Evolutionary conservation across 176 grass and related monocot genomes (phyloP).

Genomic region (Elaeis guineensis): DNA sequence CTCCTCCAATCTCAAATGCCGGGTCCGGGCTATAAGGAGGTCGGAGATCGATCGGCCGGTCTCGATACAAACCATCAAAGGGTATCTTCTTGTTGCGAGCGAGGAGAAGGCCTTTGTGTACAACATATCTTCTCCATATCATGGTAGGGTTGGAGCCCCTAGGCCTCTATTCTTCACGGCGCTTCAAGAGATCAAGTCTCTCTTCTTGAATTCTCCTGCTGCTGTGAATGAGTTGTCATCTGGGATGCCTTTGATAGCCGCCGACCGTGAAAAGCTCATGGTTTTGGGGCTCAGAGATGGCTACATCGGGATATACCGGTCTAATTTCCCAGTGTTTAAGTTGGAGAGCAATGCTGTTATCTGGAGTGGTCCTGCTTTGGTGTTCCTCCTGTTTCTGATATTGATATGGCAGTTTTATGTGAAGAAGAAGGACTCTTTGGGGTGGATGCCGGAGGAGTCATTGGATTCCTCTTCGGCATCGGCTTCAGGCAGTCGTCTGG

Average conservation of each 20-base stretch:
- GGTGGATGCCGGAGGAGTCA: conserved; percentile 68
- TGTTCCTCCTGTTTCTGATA: conserved; percentile 85
- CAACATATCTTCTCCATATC: conserved; percentile 88
- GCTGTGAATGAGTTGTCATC: background rate
- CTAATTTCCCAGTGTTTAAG: conserved; percentile 69
- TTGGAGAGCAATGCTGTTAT: conserved; percentile 77
- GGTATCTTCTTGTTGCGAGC: conserved; percentile 68
- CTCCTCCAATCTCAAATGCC: conserved; percentile 71
- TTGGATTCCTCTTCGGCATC: conserved; percentile 38
- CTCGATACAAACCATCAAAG: conserved; percentile 67
- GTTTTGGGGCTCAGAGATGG: conserved; percentile 78
- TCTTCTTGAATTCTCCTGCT: conserved; percentile 39
- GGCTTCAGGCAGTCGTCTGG: conserved; percentile 42
- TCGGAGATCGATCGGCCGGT: conserved; percentile 50
- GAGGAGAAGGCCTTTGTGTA: conserved; percentile 72
- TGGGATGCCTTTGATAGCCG: conserved; percentile 59
- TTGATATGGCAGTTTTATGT: conserved; percentile 93
- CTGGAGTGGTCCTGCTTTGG: conserved; percentile 80
- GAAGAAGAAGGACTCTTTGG: conserved; percentile 90
- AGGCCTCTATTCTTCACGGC: conserved; percentile 42
- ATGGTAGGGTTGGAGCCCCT: conserved; percentile 65
- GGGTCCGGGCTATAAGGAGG: conserved; percentile 62
- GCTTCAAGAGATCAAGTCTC: conserved; percentile 72
- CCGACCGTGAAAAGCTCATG: conserved; percentile 66
- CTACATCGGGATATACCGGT: conserved; percentile 61